These are phyloP conservation scores for Thymus mandschuricus DNA, from an alignment of 257 asterid species.

Conservation along the genomic window DNA sequence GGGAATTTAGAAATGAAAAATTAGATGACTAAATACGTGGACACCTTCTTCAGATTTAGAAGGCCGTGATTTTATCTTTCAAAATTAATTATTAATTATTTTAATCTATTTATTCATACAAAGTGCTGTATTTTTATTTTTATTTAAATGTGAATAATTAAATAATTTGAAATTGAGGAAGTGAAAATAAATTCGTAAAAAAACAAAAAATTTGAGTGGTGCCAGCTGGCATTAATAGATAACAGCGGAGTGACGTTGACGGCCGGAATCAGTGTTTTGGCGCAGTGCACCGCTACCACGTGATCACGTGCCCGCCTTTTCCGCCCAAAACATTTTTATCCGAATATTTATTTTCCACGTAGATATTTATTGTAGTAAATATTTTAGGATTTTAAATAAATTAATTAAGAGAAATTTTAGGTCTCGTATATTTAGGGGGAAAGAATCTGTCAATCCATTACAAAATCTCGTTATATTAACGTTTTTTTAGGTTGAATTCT, in stretches of 20 bases:
- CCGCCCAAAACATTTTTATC: neutral
- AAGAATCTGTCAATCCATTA: neutral
- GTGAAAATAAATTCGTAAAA: too few species aligned
- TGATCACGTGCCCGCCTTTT: conserved; percentile 61
- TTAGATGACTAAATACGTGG: conserved; percentile 28
- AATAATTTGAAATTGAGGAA: neutral
- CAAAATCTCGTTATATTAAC: neutral
- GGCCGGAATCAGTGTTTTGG: conserved; percentile 45
- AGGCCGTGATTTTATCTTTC: conserved; percentile 28
- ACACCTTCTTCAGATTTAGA: conserved; percentile 23
- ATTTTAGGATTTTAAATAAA: too few species aligned
- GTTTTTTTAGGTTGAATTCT: neutral
- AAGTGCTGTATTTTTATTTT: neutral
- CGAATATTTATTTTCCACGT: neutral
- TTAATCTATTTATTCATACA: too few species aligned
- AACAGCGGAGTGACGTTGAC: conserved; percentile 59
- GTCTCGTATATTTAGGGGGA: neutral
- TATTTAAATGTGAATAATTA: neutral
- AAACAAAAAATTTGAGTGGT: conserved; percentile 3
- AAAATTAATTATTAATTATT: neutral
- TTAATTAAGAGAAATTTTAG: neutral
- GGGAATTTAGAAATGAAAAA: neutral
- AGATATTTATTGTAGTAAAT: too few species aligned
- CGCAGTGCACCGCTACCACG: conserved; percentile 49
- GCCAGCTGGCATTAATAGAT: conserved; percentile 47